Percentiles rank a stretch among this genome's conserved stretches.
phyloP scores from a whole-genome alignment of 2,329 filamentous ascomycete species.

The Sarocladiaceae sp. region DNA sequence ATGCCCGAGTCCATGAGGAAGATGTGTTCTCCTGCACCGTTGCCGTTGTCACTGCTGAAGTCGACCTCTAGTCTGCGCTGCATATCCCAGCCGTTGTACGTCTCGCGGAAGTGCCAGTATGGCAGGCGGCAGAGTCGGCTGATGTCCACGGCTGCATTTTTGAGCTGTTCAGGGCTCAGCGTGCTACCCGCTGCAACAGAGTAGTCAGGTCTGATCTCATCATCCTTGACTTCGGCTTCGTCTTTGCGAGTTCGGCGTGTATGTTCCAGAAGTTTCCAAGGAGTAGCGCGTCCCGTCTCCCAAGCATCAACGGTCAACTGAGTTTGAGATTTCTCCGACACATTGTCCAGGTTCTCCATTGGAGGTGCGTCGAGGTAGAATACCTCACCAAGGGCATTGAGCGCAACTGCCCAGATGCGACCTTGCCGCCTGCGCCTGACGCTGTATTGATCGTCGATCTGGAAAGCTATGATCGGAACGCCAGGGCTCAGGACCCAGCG shows the following conservation, averaged over 20 bases:
- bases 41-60: conserved; percentile 75
- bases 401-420: conserved; percentile 82
- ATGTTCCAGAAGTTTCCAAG: conserved; percentile 74
- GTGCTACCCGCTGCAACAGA: not conserved
- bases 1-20: conserved; percentile 68
- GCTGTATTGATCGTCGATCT: conserved; percentile 77
- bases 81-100: conserved; percentile 90
- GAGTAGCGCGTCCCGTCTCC: conserved; percentile 69
- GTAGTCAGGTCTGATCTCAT: conserved; percentile 44
- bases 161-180: conserved; percentile 62
- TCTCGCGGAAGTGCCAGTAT: conserved; percentile 68
- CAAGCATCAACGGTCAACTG: conserved; percentile 58
- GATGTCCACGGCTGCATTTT: conserved; percentile 74
- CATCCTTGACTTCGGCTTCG: conserved; percentile 8
- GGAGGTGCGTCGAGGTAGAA: conserved; percentile 77
- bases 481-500: conserved; percentile 89
- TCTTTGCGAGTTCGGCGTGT: conserved; percentile 68
- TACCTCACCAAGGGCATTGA: conserved; percentile 89
- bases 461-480: conserved; percentile 80
- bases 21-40: conserved; percentile 68
- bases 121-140: conserved; percentile 57
- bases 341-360: not conserved
- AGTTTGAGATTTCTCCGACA: not conserved
- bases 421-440: conserved; percentile 60
- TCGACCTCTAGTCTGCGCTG: conserved; percentile 77